Percentiles rank a stretch among this genome's conserved stretches.
These are phyloP conservation scores for Flaveria robusta DNA, from an alignment of 129 eudicot genomes.

Conservation along the genomic window DNA sequence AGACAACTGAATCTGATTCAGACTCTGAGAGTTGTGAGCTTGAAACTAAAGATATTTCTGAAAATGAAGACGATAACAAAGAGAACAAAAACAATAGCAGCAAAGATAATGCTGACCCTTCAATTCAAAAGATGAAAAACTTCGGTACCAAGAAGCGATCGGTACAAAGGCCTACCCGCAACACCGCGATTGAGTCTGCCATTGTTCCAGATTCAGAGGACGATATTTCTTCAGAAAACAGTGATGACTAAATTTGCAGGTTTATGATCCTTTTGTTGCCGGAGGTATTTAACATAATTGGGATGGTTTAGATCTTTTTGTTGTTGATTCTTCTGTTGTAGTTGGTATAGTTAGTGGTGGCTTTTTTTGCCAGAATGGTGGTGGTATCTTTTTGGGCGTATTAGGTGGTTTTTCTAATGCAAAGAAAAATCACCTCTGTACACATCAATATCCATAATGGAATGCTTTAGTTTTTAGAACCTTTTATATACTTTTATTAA, in stretches of 20 bases:
- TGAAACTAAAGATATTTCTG: constrained; percentile 25
- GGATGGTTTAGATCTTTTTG: constrained; percentile 9
- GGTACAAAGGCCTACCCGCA: constrained; percentile 59
- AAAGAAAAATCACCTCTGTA: not conserved
- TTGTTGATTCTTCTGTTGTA: constrained; percentile 4
- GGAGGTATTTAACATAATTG: not conserved
- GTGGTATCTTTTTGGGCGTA: constrained; percentile 11
- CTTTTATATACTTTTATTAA: too few species aligned
- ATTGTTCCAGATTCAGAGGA: constrained; percentile 67
- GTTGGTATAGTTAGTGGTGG: constrained; percentile 13
- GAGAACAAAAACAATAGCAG: constrained; percentile 22
- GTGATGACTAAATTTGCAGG: not conserved
- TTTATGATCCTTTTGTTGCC: not conserved
- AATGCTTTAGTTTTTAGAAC: too few species aligned
- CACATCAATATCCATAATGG: not conserved
- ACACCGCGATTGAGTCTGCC: constrained; percentile 47
- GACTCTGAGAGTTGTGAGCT: constrained; percentile 30
- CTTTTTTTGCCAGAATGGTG: constrained; percentile 1
- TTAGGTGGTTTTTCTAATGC: constrained; percentile 4
- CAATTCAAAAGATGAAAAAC: constrained; percentile 34
- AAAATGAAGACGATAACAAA: constrained; percentile 31
- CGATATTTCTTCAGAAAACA: constrained; percentile 20
- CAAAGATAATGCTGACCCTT: constrained; percentile 30
- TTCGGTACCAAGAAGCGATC: constrained; percentile 51
- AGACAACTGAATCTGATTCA: constrained; percentile 33